Conservation (phyloP, 116 monocot genomes). For the Iris pallida region DNA sequence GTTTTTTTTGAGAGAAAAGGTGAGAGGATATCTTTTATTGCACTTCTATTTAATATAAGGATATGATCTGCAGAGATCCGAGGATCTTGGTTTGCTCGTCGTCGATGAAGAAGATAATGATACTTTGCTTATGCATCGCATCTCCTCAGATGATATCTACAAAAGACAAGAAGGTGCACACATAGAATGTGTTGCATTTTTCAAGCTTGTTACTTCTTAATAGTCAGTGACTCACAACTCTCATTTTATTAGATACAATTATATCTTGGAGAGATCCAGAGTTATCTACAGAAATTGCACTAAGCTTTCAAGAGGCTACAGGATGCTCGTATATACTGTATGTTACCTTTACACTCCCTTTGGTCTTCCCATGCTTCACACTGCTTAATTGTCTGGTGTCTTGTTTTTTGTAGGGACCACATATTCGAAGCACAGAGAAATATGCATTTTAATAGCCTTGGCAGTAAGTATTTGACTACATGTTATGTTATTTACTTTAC, state of each 20-base stretch:
- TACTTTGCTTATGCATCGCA: constrained; percentile 49
- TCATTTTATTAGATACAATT: constrained; percentile 32
- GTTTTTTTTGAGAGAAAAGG: too few species aligned
- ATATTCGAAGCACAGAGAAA: constrained; percentile 41
- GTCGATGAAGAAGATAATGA: constrained; percentile 59
- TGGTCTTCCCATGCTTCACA: not conserved
- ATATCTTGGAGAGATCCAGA: constrained; percentile 66
- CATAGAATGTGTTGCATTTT: not conserved
- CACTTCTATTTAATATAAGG: too few species aligned
- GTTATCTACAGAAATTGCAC: constrained; percentile 36
- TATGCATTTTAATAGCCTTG: constrained; percentile 35
- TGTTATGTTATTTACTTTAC: not conserved
- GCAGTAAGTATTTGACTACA: constrained; percentile 25
- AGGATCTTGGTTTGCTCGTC: constrained; percentile 59
- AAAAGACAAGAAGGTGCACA: constrained; percentile 52
- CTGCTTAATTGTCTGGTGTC: not conserved
- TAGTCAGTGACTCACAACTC: not conserved
- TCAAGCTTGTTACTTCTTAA: not conserved
- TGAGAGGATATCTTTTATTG: too few species aligned
- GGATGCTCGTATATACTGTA: constrained; percentile 67
- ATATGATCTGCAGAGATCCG: constrained; percentile 26
- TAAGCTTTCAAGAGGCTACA: constrained; percentile 51
- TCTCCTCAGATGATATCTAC: constrained; percentile 49
- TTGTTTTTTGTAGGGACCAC: constrained; percentile 40
- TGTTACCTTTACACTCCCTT: not conserved